Conservation (phyloP, 495 filamentous ascomycete genomes). For the Choiromyces venosus region DNA sequence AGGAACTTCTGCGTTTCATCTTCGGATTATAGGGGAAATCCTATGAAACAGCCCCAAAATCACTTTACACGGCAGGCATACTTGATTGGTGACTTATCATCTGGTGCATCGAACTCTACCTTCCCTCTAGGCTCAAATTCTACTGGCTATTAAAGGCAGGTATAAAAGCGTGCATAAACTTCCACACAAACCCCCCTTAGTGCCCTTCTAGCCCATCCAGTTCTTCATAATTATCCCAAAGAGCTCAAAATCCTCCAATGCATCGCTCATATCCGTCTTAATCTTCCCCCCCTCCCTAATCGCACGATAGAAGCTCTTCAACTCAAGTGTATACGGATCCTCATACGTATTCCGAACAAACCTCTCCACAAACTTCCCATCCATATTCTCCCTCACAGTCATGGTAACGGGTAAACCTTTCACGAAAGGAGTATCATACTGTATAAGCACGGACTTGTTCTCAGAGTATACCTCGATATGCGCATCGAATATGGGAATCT, state of each 20-base stretch:
- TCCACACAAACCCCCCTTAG: background rate
- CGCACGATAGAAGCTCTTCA: conserved; percentile 50
- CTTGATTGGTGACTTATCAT: background rate
- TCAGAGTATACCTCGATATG: conserved; percentile 53
- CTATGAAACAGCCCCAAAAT: background rate
- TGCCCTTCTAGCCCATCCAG: background rate
- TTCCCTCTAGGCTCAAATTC: background rate
- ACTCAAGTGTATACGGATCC: conserved; percentile 52
- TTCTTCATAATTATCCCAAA: conserved; percentile 42
- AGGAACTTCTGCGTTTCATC: background rate
- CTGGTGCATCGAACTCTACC: too few relatives aligned
- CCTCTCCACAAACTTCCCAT: conserved; percentile 36
- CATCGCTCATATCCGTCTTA: conserved; percentile 53
- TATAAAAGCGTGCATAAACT: background rate
- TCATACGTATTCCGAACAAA: conserved; percentile 48
- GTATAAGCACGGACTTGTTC: conserved; percentile 48
- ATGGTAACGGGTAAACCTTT: conserved; percentile 49
- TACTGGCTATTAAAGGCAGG: background rate
- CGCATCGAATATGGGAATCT: conserved; percentile 54
- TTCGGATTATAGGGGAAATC: background rate
- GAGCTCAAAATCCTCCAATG: conserved; percentile 49
- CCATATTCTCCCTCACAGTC: conserved; percentile 48
- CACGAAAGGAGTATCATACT: conserved; percentile 53
- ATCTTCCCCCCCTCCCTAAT: conserved; percentile 44
- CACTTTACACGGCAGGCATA: background rate